Evolutionary conservation across 192 early-diverging fungal genomes (phyloP), one percentile per base, ranked within the genome.

Genomic region (Mycoemilia scoparia): DNA sequence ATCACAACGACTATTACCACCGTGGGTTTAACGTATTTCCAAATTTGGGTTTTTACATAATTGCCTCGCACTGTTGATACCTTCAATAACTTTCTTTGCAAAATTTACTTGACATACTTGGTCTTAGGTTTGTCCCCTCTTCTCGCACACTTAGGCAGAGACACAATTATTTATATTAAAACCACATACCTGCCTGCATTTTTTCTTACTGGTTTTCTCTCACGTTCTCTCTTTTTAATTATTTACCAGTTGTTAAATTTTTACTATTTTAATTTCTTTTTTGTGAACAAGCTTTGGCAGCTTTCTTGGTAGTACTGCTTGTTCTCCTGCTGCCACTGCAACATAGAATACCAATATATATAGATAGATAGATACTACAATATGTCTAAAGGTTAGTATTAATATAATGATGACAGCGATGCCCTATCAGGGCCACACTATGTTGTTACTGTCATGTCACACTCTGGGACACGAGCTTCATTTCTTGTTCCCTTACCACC

Each of bases 311-410:
- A 41, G 18, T 17, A 6, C 29, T 7, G 29, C 39, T 32, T 20
- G 29, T 41, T 13, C 29, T 13, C 10, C 20, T 17, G 11, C 13
- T 2, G 17, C 8, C 3, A 33, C 30, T 16, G 20, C 17, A 15
- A 28, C n/a, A 30, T 32, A 32, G 5, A 1, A 23, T 31, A 10
- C 22, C 21, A 18, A 5, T 28, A 9, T 28, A 9, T n/a, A 34
- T 34, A 21, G 22, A 21, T 34, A 17, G 18, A 34, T 17, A 21
- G 18, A 34, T 21, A 10, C 11, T 16, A 34, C 22, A 14, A 21
- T 10, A 17, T 15, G 33, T 28, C 8, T 0, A 38, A 24, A 46
- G 46, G 51, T 32, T n/a, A 54, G 51, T 27, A 39, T 54, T 17
- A 43, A 54, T 39, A 45, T 54, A 54, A n/a, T n/a, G n/a, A n/a